phyloP scores from a whole-genome alignment of 306 rosid species.

The Pyrus pyrifolia region DNA sequence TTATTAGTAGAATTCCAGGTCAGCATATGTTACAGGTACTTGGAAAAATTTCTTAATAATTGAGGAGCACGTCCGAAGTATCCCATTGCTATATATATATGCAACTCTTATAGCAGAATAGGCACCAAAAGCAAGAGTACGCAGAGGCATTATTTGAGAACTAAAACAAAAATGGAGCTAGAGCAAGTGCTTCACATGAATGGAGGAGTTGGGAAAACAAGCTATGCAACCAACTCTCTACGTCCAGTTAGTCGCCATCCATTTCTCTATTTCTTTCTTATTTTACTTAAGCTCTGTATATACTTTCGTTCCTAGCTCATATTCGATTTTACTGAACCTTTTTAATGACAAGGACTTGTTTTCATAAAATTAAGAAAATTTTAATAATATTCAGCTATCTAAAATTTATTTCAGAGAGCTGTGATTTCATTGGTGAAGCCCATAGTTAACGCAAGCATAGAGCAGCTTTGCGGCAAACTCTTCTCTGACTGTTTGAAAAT shows the following conservation, averaged over 20 bases:
- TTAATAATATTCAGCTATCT: no score
- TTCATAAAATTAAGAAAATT: background rate
- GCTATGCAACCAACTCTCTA: conserved; percentile 11
- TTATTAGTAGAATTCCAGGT: no score
- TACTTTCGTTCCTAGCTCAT: no score
- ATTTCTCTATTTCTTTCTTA: background rate
- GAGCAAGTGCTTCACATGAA: conserved; percentile 9
- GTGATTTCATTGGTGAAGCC: conserved; percentile 4
- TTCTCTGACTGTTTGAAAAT: background rate
- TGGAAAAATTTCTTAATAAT: no score
- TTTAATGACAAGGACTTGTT: no score
- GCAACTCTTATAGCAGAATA: background rate
- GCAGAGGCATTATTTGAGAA: background rate
- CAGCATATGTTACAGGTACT: no score
- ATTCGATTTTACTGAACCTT: background rate
- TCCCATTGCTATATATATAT: background rate
- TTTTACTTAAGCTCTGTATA: no score
- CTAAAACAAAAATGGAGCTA: background rate
- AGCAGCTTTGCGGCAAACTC: background rate
- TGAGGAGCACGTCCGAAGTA: no score
- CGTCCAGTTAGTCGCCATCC: background rate
- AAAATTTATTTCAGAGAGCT: background rate
- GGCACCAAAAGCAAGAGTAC: background rate
- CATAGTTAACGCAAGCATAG: conserved; percentile 14
- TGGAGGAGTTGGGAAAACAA: conserved; percentile 4